Base-by-base conservation (phyloP, 805 yeast genomes). In the Candida boleticola region DNA sequence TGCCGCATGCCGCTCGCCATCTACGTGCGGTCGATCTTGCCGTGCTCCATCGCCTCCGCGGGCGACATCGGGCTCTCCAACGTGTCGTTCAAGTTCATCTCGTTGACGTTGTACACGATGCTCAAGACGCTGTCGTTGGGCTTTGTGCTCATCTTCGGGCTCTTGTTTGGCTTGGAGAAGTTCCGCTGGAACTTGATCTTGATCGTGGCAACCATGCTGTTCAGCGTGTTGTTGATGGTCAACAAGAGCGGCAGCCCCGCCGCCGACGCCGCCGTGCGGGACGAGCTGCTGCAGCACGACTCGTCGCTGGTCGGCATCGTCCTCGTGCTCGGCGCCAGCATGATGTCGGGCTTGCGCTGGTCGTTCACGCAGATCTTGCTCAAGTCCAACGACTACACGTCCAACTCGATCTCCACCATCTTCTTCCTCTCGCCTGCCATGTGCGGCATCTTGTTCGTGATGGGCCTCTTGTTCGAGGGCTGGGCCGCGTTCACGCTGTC, bases 21-120 rank as follows among this genome's bases (percentile, higher is more conserved):
- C 6, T 80, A 82, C 50, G 11, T 77, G 5, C 63, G 65, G 19
- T 82, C 76, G 40, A 80, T 89, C 31, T 56, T 87, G 1, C 97
- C 97, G 0, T 89, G 97, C 57, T 84, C 96, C 0, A 34, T 87
- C 11, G 93, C 97, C 0, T 79, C 90, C 1, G 89, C 95, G 1
- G 92, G 95, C 14, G 99, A 93, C 63, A 89, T 93, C 49, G 98
- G 99, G 1, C 73, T 89, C 48, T 92, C 96, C 23, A 93, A 93
- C 61, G 80, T 84, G 26, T 84, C 96, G 21, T 79, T 90, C 53
- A 73, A 83, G 48, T 82, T 79, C 56, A 85, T 93, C 36, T 79
- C 96, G 1, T 71, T 93, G 48, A 80, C 90, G 14, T 77, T 90
- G 36, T 93, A 90, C 62, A 92, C 98, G 6, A 89, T 92, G 89